Conservation (phyloP, 805 yeast genomes). For the Candida patagonica region DNA sequence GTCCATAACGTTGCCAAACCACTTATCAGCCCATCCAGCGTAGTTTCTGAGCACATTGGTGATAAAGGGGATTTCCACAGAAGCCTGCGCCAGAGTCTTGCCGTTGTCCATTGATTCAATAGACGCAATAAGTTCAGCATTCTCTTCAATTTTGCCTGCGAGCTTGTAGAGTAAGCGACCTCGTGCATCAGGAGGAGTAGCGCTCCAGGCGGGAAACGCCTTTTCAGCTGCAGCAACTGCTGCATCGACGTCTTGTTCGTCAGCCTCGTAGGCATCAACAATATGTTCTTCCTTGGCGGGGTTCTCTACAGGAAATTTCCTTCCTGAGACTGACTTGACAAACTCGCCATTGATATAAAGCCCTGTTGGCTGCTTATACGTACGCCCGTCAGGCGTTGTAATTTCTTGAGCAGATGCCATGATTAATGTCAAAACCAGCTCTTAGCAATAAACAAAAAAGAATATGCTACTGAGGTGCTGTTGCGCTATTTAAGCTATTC, state of each 20-base stretch:
- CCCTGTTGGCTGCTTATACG: constrained; percentile 77
- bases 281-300: constrained; percentile 44
- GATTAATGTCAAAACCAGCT: no score
- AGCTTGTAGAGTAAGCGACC: constrained; percentile 55
- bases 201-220: constrained; percentile 73
- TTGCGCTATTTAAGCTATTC: no score
- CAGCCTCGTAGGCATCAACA: constrained; percentile 61
- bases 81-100: constrained; percentile 43
- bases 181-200: constrained; percentile 56
- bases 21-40: constrained; percentile 72
- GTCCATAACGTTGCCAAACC: constrained; percentile 53
- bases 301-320: constrained; percentile 43
- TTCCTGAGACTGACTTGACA: constrained; percentile 44
- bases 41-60: constrained; percentile 51
- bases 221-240: constrained; percentile 77
- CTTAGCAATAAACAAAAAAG: no score
- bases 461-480: no score
- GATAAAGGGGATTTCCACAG: constrained; percentile 47
- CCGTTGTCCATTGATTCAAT: constrained; percentile 91
- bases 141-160: constrained; percentile 69
- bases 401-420: constrained; percentile 24
- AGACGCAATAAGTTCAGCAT: constrained; percentile 64
- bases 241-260: constrained; percentile 61
- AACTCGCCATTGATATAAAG: constrained; percentile 83
- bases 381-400: constrained; percentile 54